Evolutionary conservation across 352 stramenopile genomes (phyloP).

Genomic region (Globisporangium nunn): DNA sequence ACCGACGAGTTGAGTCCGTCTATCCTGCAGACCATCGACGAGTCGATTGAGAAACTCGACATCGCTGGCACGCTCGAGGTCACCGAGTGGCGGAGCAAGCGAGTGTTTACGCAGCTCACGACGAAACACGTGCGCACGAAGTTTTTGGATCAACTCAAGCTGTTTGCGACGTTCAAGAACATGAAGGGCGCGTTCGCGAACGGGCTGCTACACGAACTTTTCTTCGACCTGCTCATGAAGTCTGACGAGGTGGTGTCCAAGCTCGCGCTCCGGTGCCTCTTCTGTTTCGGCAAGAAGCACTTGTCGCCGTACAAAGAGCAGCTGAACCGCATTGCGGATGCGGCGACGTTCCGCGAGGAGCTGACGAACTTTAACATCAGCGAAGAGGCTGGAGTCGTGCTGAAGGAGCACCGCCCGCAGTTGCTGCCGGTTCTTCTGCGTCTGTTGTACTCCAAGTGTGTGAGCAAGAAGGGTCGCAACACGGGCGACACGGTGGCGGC

Average conservation of each 20-base stretch:
- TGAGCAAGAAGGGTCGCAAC: slow-evolving; percentile 82
- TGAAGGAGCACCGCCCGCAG: slow-evolving; percentile 68
- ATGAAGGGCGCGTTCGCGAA: slow-evolving; percentile 84
- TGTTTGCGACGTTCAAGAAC: slow-evolving; percentile 81
- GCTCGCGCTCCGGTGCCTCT: slow-evolving; percentile 82
- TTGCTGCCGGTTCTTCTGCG: slow-evolving; percentile 85
- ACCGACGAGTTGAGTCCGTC: slow-evolving; percentile 53
- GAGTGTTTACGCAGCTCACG: slow-evolving; percentile 36
- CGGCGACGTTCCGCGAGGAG: slow-evolving; percentile 84
- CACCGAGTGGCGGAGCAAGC: slow-evolving; percentile 16
- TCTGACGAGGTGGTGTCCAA: slow-evolving; percentile 84
- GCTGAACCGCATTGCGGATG: slow-evolving; percentile 75
- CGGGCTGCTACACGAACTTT: slow-evolving; percentile 67
- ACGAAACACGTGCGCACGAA: slow-evolving; percentile 77
- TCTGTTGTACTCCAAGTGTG: slow-evolving; percentile 88
- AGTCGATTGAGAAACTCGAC: slow-evolving; percentile 39
- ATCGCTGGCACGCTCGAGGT: slow-evolving; percentile 15
- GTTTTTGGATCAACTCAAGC: slow-evolving; percentile 73
- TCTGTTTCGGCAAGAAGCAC: slow-evolving; percentile 78
- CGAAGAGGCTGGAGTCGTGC: slow-evolving; percentile 52
- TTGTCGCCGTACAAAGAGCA: slow-evolving; percentile 83
- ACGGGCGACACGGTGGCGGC: slow-evolving; percentile 77
- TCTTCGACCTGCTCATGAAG: slow-evolving; percentile 88
- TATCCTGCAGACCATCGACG: slow-evolving; percentile 35
- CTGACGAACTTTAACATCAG: slow-evolving; percentile 86